Percentiles rank a stretch among this genome's conserved stretches.
phyloP scores from a whole-genome alignment of 805 yeast genomes.

The Candida arabinofermentans region DNA sequence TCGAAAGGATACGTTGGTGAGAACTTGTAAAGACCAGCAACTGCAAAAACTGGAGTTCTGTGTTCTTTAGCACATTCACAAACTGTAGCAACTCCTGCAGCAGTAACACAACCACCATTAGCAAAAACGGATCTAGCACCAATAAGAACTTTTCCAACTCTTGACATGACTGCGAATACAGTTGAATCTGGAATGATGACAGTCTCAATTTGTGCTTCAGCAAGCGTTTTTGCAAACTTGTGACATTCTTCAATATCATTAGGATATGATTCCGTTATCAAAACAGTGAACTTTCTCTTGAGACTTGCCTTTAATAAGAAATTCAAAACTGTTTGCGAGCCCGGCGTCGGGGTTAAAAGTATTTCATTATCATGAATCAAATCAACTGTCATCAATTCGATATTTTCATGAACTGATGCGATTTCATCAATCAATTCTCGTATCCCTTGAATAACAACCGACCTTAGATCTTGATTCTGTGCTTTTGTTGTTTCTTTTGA shows the following conservation, averaged over 20 bases:
- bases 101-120: slow-evolving; percentile 90
- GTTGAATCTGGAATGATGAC: slow-evolving; percentile 91
- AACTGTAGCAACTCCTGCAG: slow-evolving; percentile 87
- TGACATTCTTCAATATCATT: slow-evolving; percentile 79
- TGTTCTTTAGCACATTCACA: slow-evolving; percentile 95
- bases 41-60: slow-evolving; percentile 93
- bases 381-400: slow-evolving; percentile 87
- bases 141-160: slow-evolving; percentile 93
- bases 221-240: slow-evolving; percentile 70
- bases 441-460: slow-evolving; percentile 86
- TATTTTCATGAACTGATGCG: slow-evolving; percentile 81
- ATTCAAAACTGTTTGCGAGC: slow-evolving; percentile 81
- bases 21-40: slow-evolving; percentile 89
- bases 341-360: slow-evolving; percentile 89
- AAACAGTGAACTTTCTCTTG: slow-evolving; percentile 87
- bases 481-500: slow-evolving; percentile 32
- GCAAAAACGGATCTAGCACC: slow-evolving; percentile 93
- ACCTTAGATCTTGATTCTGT: slow-evolving; percentile 64
- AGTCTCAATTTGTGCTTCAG: slow-evolving; percentile 84
- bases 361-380: slow-evolving; percentile 90
- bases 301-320: slow-evolving; percentile 82
- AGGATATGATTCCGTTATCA: slow-evolving; percentile 90
- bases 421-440: slow-evolving; percentile 91
- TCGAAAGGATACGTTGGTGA: slow-evolving; percentile 92
- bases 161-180: slow-evolving; percentile 91